Percentiles rank a stretch among this genome's conserved stretches.
These are phyloP conservation scores for Candida alai DNA, from an alignment of 805 yeast genomes.

Conservation along the genomic window DNA sequence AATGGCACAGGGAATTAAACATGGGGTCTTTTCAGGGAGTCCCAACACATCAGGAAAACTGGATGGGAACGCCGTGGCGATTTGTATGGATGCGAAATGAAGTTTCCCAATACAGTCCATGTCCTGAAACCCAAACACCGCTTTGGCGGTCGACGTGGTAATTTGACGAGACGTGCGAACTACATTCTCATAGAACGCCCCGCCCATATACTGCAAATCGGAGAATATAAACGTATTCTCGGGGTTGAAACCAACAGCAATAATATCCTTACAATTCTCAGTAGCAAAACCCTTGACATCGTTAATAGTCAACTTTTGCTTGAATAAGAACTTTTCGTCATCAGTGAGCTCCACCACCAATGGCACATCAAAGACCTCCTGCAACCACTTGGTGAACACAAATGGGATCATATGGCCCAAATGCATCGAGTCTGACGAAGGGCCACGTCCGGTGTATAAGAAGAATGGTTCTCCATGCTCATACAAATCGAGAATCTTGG, in stretches of 20 bases:
- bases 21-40: constrained; percentile 83
- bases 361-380: constrained; percentile 95
- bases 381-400: constrained; percentile 94
- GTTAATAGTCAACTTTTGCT: constrained; percentile 81
- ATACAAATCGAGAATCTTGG: constrained; percentile 75
- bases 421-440: constrained; percentile 91
- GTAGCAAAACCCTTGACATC: constrained; percentile 78
- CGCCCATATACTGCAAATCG: constrained; percentile 89
- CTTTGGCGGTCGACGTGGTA: constrained; percentile 94
- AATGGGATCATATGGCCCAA: constrained; percentile 97
- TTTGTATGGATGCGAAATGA: constrained; percentile 95
- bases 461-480: constrained; percentile 95
- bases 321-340: constrained; percentile 95
- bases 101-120: constrained; percentile 91
- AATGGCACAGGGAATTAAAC: constrained; percentile 97
- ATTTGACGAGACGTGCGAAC: constrained; percentile 90
- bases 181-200: constrained; percentile 90
- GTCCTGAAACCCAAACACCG: constrained; percentile 95
- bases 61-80: constrained; percentile 92
- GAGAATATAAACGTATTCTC: constrained; percentile 94
- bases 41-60: constrained; percentile 94
- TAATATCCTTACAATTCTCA: constrained; percentile 88
- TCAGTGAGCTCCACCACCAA: constrained; percentile 91
- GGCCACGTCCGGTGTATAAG: constrained; percentile 96
- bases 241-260: constrained; percentile 91